phyloP scores from a whole-genome alignment of 1,284 basidiomycete species.

The Apiotrichum montevideense region DNA sequence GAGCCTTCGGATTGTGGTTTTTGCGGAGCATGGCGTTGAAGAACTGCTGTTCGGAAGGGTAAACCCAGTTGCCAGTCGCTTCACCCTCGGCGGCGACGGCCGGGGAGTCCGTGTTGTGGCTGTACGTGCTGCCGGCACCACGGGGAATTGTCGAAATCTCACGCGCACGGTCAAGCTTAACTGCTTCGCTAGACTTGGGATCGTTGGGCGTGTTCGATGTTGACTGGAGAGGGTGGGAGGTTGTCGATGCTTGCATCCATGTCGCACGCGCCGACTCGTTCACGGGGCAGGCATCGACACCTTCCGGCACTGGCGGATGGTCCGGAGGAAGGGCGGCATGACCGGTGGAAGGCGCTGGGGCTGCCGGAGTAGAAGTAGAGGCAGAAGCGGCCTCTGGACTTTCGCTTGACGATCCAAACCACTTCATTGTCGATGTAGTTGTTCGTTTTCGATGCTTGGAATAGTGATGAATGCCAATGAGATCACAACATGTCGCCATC shows the following conservation, averaged over 20 bases:
- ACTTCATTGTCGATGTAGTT: slow-evolving; percentile 1
- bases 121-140: slow-evolving; percentile 15
- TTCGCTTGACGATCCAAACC: slow-evolving; percentile 3
- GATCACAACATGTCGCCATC: too few species aligned
- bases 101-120: slow-evolving; percentile 14
- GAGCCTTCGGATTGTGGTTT: slow-evolving; percentile 66
- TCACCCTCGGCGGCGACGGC: slow-evolving; percentile 46
- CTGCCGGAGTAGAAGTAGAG: background rate
- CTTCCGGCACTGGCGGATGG: slow-evolving; percentile 18
- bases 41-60: slow-evolving; percentile 97
- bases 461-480: too few species aligned
- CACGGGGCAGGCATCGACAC: slow-evolving; percentile 61
- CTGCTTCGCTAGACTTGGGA: slow-evolving; percentile 5
- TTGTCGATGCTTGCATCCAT: slow-evolving; percentile 40
- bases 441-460: too few species aligned
- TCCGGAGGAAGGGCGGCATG: slow-evolving; percentile 6
- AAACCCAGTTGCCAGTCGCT: slow-evolving; percentile 71
- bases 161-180: slow-evolving; percentile 52
- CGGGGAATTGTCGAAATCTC: slow-evolving; percentile 86
- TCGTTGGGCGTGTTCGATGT: slow-evolving; percentile 23
- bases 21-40: slow-evolving; percentile 92
- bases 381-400: background rate
- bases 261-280: slow-evolving; percentile 52
- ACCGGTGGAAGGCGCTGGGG: slow-evolving; percentile 8
- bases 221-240: too few species aligned